A percentile compares a stretch with the other conserved stretches of the same genome.
Conservation (phyloP, 768 basidiomycete species). For the Chlorophyllum brunneum region DNA sequence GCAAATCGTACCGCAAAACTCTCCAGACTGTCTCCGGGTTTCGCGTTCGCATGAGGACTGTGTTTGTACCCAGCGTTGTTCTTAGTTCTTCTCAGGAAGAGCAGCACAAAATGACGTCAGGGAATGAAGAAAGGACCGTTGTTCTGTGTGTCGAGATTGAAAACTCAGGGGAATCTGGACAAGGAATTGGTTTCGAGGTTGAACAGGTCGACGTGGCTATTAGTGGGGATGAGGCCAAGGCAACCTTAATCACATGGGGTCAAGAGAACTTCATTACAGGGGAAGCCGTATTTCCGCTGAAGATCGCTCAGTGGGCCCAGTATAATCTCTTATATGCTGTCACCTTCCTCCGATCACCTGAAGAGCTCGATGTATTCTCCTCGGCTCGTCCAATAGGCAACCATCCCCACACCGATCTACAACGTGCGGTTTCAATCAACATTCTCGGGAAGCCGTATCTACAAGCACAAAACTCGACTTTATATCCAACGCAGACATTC, state of each 20-base stretch:
- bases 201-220: slow-evolving; percentile 74
- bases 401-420: slow-evolving; percentile 42
- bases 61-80: slow-evolving; percentile 83
- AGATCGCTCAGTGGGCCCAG: slow-evolving; percentile 70
- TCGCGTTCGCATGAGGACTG: slow-evolving; percentile 90
- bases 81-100: slow-evolving; percentile 50
- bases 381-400: slow-evolving; percentile 24
- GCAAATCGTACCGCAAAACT: slow-evolving; percentile 83
- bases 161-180: slow-evolving; percentile 65
- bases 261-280: slow-evolving; percentile 47
- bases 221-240: slow-evolving; percentile 57
- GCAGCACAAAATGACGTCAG: slow-evolving; percentile 59
- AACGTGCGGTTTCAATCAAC: slow-evolving; percentile 76
- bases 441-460: slow-evolving; percentile 72
- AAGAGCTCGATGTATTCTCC: slow-evolving; percentile 47
- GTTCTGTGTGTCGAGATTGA: slow-evolving; percentile 92
- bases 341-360: slow-evolving; percentile 67
- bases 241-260: slow-evolving; percentile 50
- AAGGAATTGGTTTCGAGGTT: slow-evolving; percentile 65
- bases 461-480: slow-evolving; percentile 17
- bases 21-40: slow-evolving; percentile 80
- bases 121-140: slow-evolving; percentile 77
- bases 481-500: slow-evolving; percentile 71
- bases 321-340: slow-evolving; percentile 89
- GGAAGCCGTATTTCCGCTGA: slow-evolving; percentile 63